Percentiles rank a stretch among this genome's conserved stretches.
Conservation (phyloP, 202 grass and related monocot genomes). For the Musa balbisiana region DNA sequence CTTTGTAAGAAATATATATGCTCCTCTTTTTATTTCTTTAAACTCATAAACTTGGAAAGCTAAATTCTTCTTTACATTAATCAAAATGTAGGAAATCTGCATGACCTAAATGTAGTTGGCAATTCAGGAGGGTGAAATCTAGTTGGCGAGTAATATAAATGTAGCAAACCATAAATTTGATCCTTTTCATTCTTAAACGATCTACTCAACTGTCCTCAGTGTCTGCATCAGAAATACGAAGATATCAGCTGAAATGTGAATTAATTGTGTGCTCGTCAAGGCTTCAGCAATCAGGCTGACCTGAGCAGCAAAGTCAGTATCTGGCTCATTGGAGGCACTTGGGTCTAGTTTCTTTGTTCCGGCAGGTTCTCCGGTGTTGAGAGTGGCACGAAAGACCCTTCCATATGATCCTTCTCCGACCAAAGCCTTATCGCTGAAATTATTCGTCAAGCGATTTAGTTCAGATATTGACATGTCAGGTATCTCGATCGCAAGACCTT, state of each 20-base stretch:
- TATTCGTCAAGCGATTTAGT: conserved; percentile 42
- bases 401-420: conserved; percentile 71
- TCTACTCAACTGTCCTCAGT: too few relatives aligned
- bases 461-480: conserved; percentile 38
- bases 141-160: too few relatives aligned
- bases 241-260: neutral
- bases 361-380: conserved; percentile 30
- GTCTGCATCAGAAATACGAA: conserved; percentile 16
- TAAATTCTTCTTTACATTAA: too few relatives aligned
- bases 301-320: conserved; percentile 45
- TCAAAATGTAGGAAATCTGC: too few relatives aligned
- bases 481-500: conserved; percentile 60
- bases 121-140: too few relatives aligned
- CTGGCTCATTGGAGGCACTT: conserved; percentile 37
- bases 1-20: too few relatives aligned
- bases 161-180: too few relatives aligned
- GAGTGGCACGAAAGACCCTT: conserved; percentile 26
- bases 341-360: conserved; percentile 59
- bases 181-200: too few relatives aligned
- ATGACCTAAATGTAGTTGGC: too few relatives aligned
- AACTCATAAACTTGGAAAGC: too few relatives aligned
- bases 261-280: neutral
- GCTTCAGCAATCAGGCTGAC: neutral
- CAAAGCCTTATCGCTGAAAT: conserved; percentile 47
- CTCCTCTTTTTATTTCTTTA: too few relatives aligned